Conservation (phyloP, 2,329 filamentous ascomycete species). For the Penicillium fuscoglaucum region DNA sequence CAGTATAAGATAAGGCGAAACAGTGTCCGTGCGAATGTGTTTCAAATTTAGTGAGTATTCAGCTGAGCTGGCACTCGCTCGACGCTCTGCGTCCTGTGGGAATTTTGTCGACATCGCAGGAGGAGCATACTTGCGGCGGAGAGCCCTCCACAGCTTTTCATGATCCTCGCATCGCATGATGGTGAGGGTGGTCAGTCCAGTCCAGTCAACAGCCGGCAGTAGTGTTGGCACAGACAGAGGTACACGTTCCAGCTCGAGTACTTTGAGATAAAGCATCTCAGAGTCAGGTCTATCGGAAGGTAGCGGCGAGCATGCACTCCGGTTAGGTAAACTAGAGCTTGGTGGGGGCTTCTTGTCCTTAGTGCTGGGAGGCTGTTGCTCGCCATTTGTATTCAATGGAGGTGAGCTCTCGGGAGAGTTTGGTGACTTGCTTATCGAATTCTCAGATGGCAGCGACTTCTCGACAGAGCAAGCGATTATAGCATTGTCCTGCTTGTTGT, state of each 20-base stretch:
- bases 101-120: slow-evolving; percentile 14
- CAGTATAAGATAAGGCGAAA: slow-evolving; percentile 66
- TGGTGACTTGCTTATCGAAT: not conserved
- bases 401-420: not conserved
- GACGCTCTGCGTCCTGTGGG: slow-evolving; percentile 9
- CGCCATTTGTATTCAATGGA: not conserved
- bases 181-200: slow-evolving; percentile 67
- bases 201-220: slow-evolving; percentile 72
- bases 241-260: slow-evolving; percentile 72
- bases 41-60: slow-evolving; percentile 68
- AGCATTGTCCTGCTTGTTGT: slow-evolving; percentile 8
- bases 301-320: slow-evolving; percentile 4
- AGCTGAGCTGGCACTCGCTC: slow-evolving; percentile 8
- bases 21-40: slow-evolving; percentile 72
- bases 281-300: slow-evolving; percentile 26
- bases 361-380: not conserved
- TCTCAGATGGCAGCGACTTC: not conserved
- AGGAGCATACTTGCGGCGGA: slow-evolving; percentile 63
- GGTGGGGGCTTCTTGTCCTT: not conserved
- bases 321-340: not conserved
- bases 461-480: not conserved
- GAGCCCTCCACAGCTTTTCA: slow-evolving; percentile 71
- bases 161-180: slow-evolving; percentile 72
- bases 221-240: slow-evolving; percentile 71
- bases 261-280: slow-evolving; percentile 63